Evolutionary conservation across 495 filamentous ascomycete genomes (phyloP).

Genomic region (Lasiosphaeria hispida): DNA sequence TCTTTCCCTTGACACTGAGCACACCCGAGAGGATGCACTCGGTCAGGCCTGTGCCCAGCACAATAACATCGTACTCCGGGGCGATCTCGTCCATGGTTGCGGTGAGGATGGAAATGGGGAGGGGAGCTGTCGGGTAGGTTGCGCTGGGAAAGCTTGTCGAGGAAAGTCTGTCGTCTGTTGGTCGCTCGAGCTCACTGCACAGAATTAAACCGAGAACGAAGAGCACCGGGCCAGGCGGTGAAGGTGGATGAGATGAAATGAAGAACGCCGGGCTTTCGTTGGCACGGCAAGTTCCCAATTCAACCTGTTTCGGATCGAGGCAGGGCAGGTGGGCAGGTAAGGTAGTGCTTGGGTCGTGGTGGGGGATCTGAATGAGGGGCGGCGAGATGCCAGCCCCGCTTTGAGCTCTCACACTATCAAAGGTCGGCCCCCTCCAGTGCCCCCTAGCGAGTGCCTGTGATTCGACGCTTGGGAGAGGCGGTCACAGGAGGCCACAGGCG

Average conservation of each 20-base stretch:
- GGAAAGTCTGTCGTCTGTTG: background rate
- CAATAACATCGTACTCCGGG: slow-evolving; percentile 95
- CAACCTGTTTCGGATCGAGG: background rate
- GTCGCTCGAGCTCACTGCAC: too few relatives aligned
- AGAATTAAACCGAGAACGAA: background rate
- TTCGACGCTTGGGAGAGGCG: slow-evolving; percentile 28
- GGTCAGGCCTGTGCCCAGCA: slow-evolving; percentile 95
- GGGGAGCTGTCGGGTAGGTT: background rate
- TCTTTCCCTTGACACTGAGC: slow-evolving; percentile 97
- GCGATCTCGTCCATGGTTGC: slow-evolving; percentile 75
- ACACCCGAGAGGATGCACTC: slow-evolving; percentile 99
- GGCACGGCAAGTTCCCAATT: slow-evolving; percentile 8
- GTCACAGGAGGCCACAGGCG: slow-evolving; percentile 18
- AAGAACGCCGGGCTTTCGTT: background rate
- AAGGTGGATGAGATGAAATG: background rate
- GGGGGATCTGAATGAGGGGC: slow-evolving; percentile 17
- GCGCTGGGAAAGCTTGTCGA: background rate
- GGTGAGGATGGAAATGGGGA: background rate
- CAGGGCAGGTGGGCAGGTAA: slow-evolving; percentile 2
- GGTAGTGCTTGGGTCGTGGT: slow-evolving; percentile 10
- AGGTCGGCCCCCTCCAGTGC: background rate
- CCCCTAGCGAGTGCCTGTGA: slow-evolving; percentile 17
- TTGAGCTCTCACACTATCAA: slow-evolving; percentile 20
- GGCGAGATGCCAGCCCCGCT: slow-evolving; percentile 9
- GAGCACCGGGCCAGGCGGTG: background rate